These are phyloP conservation scores for Cryptosporidium ryanae DNA, from an alignment of 169 alveolate species.

Conservation along the genomic window DNA sequence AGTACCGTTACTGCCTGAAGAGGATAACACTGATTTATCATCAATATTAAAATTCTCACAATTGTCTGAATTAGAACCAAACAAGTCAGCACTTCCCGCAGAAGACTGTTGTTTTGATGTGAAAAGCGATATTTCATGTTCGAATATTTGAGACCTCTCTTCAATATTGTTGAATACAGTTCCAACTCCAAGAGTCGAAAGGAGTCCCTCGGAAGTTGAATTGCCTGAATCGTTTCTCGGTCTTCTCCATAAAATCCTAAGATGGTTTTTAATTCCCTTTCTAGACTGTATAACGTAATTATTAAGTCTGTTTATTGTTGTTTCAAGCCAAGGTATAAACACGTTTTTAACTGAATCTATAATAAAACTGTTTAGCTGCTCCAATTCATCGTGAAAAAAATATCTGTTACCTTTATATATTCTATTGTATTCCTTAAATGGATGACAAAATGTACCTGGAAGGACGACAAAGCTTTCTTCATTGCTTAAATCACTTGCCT, in stretches of 20 bases:
- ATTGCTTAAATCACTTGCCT: background rate
- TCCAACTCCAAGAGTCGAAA: constrained; percentile 60
- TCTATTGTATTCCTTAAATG: background rate
- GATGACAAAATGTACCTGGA: constrained; percentile 56
- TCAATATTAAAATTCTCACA: background rate
- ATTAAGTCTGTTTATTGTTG: constrained; percentile 47
- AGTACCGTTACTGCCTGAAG: background rate
- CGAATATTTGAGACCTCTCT: constrained; percentile 62
- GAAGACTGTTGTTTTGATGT: constrained; percentile 14
- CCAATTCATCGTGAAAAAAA: constrained; percentile 45
- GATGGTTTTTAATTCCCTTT: constrained; percentile 60
- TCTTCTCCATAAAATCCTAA: constrained; percentile 68
- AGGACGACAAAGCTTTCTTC: background rate
- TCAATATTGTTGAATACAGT: constrained; percentile 51
- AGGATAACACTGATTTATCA: background rate
- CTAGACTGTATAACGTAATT: constrained; percentile 58
- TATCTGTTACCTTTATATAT: constrained; percentile 7
- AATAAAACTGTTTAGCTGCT: constrained; percentile 41
- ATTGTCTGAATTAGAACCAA: background rate
- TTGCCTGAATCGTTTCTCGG: constrained; percentile 35
- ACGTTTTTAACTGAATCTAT: constrained; percentile 34
- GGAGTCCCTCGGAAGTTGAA: constrained; percentile 48
- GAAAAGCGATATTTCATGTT: constrained; percentile 48
- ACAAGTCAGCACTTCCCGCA: background rate
- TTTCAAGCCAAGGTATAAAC: constrained; percentile 65